Conservation (phyloP, 345 rosid genomes). For the Gossypium herbaceum region DNA sequence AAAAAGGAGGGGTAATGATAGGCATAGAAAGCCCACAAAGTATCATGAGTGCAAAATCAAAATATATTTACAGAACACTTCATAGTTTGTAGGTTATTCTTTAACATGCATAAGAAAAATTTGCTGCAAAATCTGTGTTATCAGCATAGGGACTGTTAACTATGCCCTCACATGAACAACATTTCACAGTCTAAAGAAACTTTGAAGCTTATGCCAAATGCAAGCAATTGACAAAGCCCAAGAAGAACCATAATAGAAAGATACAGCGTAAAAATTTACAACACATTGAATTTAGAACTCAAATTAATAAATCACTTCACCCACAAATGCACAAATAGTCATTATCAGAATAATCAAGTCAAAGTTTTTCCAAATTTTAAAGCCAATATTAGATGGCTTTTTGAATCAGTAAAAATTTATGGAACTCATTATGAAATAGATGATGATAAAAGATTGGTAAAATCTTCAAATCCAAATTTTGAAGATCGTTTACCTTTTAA, state of each 20-base stretch:
- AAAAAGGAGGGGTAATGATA: background rate
- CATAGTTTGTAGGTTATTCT: background rate
- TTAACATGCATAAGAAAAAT: background rate
- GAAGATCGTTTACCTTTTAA: background rate
- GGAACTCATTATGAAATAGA: background rate
- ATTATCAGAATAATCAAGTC: background rate
- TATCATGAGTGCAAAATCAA: background rate
- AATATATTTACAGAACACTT: background rate
- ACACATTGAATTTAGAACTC: background rate
- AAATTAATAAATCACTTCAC: background rate
- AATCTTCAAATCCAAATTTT: background rate
- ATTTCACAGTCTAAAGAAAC: background rate
- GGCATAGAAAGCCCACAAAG: background rate
- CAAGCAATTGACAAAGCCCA: background rate
- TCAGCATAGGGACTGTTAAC: background rate
- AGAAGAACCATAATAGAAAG: background rate
- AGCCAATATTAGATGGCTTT: background rate
- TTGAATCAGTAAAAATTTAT: background rate
- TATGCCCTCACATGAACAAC: background rate
- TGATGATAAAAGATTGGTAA: background rate
- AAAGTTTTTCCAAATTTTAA: background rate
- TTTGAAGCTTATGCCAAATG: background rate
- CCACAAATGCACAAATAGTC: background rate
- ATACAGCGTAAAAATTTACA: background rate
- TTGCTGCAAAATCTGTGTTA: background rate